A percentile compares a stretch with the other conserved stretches of the same genome.
Evolutionary conservation across 2,329 filamentous ascomycete genomes (phyloP).

Genomic region (Blastomyces silverae): DNA sequence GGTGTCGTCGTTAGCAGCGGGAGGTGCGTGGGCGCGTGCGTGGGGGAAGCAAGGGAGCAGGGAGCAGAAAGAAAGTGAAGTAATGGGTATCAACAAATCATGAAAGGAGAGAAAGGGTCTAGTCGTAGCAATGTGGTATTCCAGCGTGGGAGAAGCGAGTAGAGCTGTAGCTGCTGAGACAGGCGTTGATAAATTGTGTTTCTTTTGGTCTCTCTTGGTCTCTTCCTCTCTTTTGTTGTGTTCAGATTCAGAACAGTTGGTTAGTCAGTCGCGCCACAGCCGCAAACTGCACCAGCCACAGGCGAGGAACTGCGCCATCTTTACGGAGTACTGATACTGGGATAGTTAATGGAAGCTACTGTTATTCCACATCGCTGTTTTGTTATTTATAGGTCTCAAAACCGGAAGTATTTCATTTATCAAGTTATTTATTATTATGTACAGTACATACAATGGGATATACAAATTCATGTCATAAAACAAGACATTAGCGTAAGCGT

Average conservation of each 20-base stretch:
- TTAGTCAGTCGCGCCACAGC: neutral
- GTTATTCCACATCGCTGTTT: neutral
- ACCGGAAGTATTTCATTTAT: neutral
- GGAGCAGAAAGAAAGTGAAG: constrained; percentile 1
- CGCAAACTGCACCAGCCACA: neutral
- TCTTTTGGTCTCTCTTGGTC: neutral
- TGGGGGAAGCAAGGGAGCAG: neutral
- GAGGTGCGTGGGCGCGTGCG: constrained; percentile 9
- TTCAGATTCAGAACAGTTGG: neutral
- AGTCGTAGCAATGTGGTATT: neutral
- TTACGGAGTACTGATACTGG: too few relatives aligned
- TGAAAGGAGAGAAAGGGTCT: constrained; percentile 13
- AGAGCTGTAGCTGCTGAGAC: constrained; percentile 3
- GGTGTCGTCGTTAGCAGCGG: constrained; percentile 18
- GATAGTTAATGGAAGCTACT: too few relatives aligned
- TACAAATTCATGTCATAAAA: neutral
- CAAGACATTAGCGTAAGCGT: neutral
- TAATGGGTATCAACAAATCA: constrained; percentile 17
- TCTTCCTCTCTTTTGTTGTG: neutral
- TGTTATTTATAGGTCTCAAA: neutral
- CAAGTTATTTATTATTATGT: neutral
- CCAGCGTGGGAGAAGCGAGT: neutral
- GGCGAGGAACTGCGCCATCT: neutral
- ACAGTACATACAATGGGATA: neutral
- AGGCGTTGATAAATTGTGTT: neutral